These are phyloP conservation scores for Antitrichia curtipendula DNA, from an alignment of 225 moss, liverwort and hornwort genomes.

Conservation along the genomic window DNA sequence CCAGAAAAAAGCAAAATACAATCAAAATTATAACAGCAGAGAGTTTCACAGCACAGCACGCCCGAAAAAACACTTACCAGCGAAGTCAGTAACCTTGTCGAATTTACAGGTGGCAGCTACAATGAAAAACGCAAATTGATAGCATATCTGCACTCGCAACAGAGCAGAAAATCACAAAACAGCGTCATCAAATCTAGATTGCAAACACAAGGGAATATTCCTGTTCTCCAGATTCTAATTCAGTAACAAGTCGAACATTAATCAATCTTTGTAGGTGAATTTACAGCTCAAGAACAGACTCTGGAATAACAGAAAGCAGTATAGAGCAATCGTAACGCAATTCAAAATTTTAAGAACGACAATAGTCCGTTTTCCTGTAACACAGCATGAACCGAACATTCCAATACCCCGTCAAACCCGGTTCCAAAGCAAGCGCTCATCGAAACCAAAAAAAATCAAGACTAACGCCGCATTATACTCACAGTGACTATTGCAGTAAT, in stretches of 20 bases:
- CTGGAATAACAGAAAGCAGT: neutral
- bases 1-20: neutral
- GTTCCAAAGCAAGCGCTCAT: neutral
- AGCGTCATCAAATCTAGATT: neutral
- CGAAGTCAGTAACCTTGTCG: conserved; percentile 95
- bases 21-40: neutral
- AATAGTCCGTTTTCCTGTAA: neutral
- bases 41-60: neutral
- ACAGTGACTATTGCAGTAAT: conserved; percentile 45
- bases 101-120: conserved; percentile 70
- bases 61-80: conserved; percentile 35
- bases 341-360: neutral
- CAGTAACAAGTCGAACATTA: neutral
- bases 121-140: conserved; percentile 72
- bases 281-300: neutral
- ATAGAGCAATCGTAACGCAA: neutral
- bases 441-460: neutral
- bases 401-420: neutral
- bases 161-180: neutral
- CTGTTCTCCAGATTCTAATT: neutral
- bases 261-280: neutral
- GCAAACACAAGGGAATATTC: neutral
- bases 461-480: neutral
- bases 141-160: conserved; percentile 30
- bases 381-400: neutral